These are phyloP conservation scores for Spizellomyces punctatus DNA, from an alignment of 192 early-diverging fungal species.

Conservation along the genomic window DNA sequence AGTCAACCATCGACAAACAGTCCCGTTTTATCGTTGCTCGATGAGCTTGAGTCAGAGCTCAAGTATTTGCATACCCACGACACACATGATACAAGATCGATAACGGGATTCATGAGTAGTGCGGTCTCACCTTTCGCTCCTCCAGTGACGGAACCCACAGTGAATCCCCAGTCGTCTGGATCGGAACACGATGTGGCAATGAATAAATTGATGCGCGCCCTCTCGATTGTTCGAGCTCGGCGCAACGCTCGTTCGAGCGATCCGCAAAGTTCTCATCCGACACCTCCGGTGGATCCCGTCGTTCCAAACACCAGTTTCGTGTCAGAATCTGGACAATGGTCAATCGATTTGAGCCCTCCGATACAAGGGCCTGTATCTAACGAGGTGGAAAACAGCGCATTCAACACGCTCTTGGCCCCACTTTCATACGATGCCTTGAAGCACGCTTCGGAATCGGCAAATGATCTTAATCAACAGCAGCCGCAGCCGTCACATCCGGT, in stretches of 20 bases:
- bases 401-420: conserved; percentile 18
- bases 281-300: too few species aligned
- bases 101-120: background rate
- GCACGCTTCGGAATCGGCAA: background rate
- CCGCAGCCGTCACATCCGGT: background rate
- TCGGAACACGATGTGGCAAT: conserved; percentile 5
- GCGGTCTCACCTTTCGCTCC: too few species aligned
- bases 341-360: too few species aligned
- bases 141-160: background rate
- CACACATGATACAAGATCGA: background rate
- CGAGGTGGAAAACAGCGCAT: background rate
- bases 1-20: background rate
- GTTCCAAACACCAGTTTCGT: background rate
- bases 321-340: background rate
- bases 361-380: too few species aligned
- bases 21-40: background rate
- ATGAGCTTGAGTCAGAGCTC: conserved; percentile 25
- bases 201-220: conserved; percentile 18
- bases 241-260: background rate
- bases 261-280: background rate
- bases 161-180: background rate
- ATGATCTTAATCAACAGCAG: background rate
- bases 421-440: conserved; percentile 15
- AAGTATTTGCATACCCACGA: conserved; percentile 5
- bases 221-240: conserved; percentile 12